Evolutionary conservation across 768 basidiomycete genomes (phyloP), one percentile per base, ranked within the genome.

Genomic region (Dictyophora rubrovolvata): DNA sequence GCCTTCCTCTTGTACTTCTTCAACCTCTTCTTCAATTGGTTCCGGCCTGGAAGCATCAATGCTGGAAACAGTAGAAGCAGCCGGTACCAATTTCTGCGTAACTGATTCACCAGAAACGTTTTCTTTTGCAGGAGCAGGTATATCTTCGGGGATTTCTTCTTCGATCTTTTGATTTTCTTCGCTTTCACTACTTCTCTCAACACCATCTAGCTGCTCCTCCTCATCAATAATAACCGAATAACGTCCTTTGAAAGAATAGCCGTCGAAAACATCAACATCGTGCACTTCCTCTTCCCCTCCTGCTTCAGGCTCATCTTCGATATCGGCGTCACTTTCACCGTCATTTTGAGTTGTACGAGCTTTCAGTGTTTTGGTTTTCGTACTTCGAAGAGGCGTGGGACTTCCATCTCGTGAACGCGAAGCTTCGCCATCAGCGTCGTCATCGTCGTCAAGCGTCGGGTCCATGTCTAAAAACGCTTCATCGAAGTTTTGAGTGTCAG

Each of bases 401-500:
- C 18, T 68, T 64, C 37, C 42, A 14, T 62, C 63, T 48, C 59
- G 21, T 63, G 59, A 7, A 65, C 42, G 42, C n/a, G 42, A 42
- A 42, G n/a, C 64, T 14, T 64, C 54, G 17, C 68, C 65, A 11
- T 61, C 59, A 11, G 60, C 62, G 10, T 56, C 62, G 8, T 80
- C 78, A 61, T 77, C 79, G 54, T 88, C 87, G 63, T 93, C 89
- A 62, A 98, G 83, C 52, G 89, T 85, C 21, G 93, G 91, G 63
- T 88, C 86, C 89, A 98, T 95, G 68, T 89, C 89, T 60, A 98
- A 79, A 83, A 96, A 98, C 46, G 90, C 86, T 62, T 94, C 90
- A 71, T 98, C 95, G 71, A 98, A 99, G 73, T 98, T 97, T 70
- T 91, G 90, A 64, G 91, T 94, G 79, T 99, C 96, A 66, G 86